These are phyloP conservation scores for Cerioporus squamosus DNA, from an alignment of 1,284 basidiomycete species.

Conservation along the genomic window DNA sequence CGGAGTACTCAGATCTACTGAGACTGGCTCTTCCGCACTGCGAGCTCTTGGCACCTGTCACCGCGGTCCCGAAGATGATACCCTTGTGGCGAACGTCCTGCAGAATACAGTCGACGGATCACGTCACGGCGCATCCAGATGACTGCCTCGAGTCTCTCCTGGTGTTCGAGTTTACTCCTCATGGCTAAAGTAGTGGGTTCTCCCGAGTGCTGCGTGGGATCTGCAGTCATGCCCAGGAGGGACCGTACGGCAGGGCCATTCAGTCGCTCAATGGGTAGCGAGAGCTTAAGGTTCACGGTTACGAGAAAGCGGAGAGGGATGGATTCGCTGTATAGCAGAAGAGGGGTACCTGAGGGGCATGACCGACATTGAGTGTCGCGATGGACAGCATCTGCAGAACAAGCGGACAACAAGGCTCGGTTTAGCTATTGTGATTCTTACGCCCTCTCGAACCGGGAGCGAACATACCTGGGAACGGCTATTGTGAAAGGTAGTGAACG, in stretches of 20 bases:
- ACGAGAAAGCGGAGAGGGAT: not conserved
- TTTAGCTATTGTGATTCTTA: too few species aligned
- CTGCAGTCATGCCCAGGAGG: constrained; percentile 2
- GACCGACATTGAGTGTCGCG: too few species aligned
- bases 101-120: not conserved
- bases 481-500: too few species aligned
- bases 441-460: too few species aligned
- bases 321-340: too few species aligned
- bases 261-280: too few species aligned
- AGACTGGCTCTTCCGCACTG: not conserved
- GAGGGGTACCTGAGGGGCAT: too few species aligned
- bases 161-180: not conserved
- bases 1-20: not conserved
- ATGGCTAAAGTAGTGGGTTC: constrained; percentile 6
- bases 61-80: not conserved
- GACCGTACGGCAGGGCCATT: not conserved
- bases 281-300: not conserved
- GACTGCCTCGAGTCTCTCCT: constrained; percentile 10
- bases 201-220: constrained; percentile 14
- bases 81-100: not conserved
- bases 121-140: constrained; percentile 15
- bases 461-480: too few species aligned
- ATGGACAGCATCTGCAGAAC: too few species aligned
- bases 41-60: not conserved
- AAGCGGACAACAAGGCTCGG: too few species aligned